Evolutionary conservation across 257 asterid species (phyloP).

Genomic region (Thymus mandschuricus): DNA sequence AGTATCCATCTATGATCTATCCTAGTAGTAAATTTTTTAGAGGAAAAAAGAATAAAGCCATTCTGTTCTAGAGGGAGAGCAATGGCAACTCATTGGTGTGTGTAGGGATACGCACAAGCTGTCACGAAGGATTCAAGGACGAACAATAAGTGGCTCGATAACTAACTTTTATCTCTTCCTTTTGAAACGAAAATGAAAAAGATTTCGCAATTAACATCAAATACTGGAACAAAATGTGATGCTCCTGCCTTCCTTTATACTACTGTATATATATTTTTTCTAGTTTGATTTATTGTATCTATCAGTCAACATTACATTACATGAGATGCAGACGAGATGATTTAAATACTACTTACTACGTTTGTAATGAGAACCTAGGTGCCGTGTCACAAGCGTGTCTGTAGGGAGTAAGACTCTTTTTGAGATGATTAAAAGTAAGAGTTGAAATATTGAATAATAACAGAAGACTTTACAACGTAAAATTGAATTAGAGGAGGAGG

Average conservation of each 20-base stretch:
- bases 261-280: too few species aligned
- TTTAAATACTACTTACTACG: neutral
- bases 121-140: neutral
- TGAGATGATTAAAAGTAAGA: too few species aligned
- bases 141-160: neutral
- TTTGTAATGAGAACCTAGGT: neutral
- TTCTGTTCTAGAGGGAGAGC: neutral
- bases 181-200: neutral
- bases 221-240: neutral
- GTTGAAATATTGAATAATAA: too few species aligned
- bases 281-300: neutral
- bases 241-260: neutral
- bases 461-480: too few species aligned
- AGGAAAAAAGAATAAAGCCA: too few species aligned
- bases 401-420: neutral
- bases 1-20: neutral
- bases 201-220: neutral
- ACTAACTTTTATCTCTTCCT: neutral
- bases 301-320: neutral
- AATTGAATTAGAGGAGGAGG: too few species aligned
- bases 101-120: neutral
- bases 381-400: slow-evolving; percentile 9
- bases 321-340: neutral
- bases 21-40: too few species aligned
- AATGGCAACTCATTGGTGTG: neutral